Evolutionary conservation across 495 filamentous ascomycete species (phyloP), one percentile per base, ranked within the genome.

Genomic region (Penicillium ochrochloron): DNA sequence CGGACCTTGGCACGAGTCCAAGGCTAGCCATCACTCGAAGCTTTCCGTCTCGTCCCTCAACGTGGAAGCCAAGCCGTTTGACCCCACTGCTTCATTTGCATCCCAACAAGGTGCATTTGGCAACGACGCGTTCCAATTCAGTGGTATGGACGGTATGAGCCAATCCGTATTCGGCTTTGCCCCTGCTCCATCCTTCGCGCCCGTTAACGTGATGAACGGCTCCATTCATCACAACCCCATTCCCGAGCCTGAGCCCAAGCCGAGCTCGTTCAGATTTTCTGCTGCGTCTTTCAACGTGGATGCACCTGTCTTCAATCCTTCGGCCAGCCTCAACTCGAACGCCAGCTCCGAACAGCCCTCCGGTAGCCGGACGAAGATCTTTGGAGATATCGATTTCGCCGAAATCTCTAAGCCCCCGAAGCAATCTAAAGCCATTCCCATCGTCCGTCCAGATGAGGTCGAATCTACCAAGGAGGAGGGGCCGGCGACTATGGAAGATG

Each of bases 51-150:
- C 92, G 0, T 92, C 87, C 61, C 80, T 97, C 52, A 97, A 99
- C 65, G 92, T 93, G 42, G 88, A 87, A 59, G 94, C 95, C 0
- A 89, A 90, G 55, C 92, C 94, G 68, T 97, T 97, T 75, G 92
- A 95, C 61, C 91, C 92, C 5, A 79, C 76, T 19, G 87, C 76
- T 58, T 74, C 84, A 2, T 91, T 90, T 72, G 82, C 80, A 41
- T 85, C 92, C 2, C 80, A 82, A n/a, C 79, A 83, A 44, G 79
- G 83, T 37, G 69, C 81, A 10, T 90, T 89, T 61, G 79, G 80
- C 41, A 77, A 78, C 54, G 85, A 78, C 63, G 78, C 76, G 5
- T 86, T 89, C 73, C 84, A 88, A 66, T 83, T 85, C 51, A 67
- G 73, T 29, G 73, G 73, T 17, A 59, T 71, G 57, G 72, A 61